phyloP scores from a whole-genome alignment of 257 asterid genomes.

The Solanum dulcamara region DNA sequence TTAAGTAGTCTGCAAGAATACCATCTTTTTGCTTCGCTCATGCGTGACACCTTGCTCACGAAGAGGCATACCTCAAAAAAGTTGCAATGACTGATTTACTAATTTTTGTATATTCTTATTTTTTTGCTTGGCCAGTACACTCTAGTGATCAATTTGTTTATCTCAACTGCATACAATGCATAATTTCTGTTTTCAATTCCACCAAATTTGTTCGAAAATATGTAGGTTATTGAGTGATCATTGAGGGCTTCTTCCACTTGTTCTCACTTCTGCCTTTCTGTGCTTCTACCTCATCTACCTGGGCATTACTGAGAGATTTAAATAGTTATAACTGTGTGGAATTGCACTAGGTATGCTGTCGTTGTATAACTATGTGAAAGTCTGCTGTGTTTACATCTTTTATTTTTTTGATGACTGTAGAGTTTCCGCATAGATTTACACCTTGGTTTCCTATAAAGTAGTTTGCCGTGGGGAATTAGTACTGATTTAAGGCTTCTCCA shows the following conservation, averaged over 20 bases:
- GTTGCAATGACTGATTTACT: neutral
- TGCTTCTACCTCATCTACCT: neutral
- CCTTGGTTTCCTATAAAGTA: neutral
- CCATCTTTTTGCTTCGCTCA: neutral
- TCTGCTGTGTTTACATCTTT: neutral
- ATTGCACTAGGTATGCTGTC: neutral
- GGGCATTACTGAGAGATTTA: neutral
- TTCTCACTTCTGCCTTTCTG: neutral
- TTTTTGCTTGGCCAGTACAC: neutral
- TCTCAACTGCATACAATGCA: neutral
- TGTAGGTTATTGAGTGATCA: neutral
- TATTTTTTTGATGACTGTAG: neutral
- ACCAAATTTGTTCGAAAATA: neutral
- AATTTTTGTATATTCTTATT: neutral
- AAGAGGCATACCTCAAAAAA: neutral
- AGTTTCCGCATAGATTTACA: neutral
- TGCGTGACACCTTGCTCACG: neutral
- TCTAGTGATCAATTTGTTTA: neutral
- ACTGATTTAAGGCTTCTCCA: neutral
- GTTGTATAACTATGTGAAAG: neutral
- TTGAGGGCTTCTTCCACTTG: neutral
- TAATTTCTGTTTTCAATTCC: neutral
- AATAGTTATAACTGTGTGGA: neutral
- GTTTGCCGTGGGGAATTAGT: neutral
- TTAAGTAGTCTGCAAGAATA: neutral